Base-by-base conservation (phyloP, 768 basidiomycete genomes). In the Russula emetica region DNA sequence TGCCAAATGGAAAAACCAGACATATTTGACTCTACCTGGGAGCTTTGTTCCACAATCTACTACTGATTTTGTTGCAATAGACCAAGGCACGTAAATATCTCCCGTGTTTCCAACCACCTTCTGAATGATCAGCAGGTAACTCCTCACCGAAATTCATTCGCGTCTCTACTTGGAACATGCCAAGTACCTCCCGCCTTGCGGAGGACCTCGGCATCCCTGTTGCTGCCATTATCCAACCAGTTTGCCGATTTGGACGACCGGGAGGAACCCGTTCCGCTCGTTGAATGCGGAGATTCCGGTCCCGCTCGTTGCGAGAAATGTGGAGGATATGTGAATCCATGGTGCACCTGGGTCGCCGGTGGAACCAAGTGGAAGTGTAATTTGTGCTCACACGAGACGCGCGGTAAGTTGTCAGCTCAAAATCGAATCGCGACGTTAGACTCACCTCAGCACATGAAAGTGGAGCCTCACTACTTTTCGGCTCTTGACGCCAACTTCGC, bases 341-440 rank as follows among this genome's bases (percentile, higher is more conserved):
- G 94, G 94, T 93, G 88, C 73, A 78, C 78, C 28, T 99, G 92
- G 86, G 76, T 82, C 22, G 82, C 88, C 10, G 90, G 90, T 3
- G 97, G 97, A 6, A 80, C 82, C 63, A 84, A 80, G 68, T 99
- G 95, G 92, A 85, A 81, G 69, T 99, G 97, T 73, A 98, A 98
- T 78, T 72, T 99, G 18, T 99, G 97, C 75, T 76, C 78, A 2
- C 82, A 86, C 67, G 84, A 89, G 71, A 93, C 90, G n/a, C 81
- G 85, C 78, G 94, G 96, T 95, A 68, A 69, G 87, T 20, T 38
- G 87, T 20, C 53, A 7, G 34, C 36, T 26, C 7, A 28, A 32
- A 49, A 57, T 45, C 30, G 11, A 51, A 28, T 57, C 6, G 9
- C 30, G 14, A 34, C 53, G 44, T 22, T 38, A 22, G 24, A 13